Percentiles rank a stretch among this genome's conserved stretches.
Conservation (phyloP, 148 eudicot species). For the Cornus kousa region DNA sequence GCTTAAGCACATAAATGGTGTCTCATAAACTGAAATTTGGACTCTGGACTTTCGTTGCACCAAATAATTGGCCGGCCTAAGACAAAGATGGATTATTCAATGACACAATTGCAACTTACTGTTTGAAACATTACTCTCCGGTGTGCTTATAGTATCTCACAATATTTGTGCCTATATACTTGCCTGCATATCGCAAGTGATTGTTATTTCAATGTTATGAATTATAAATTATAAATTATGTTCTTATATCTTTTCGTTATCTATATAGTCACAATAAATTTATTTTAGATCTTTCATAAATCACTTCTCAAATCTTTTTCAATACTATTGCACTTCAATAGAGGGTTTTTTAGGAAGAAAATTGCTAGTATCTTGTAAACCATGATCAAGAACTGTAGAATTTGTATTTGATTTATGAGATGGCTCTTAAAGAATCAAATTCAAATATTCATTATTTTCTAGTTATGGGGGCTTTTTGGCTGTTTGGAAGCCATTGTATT, state of each 20-base stretch:
- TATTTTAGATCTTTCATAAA: neutral
- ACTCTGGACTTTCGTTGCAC: neutral
- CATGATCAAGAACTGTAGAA: neutral
- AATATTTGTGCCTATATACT: neutral
- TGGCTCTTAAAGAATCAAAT: neutral
- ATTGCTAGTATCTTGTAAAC: neutral
- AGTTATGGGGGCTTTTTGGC: neutral
- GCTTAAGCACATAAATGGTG: too few species aligned
- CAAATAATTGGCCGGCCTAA: too few species aligned
- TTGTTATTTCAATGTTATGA: neutral
- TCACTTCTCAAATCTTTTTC: too few species aligned
- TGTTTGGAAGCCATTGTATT: neutral
- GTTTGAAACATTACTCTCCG: too few species aligned
- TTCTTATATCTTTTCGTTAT: too few species aligned
- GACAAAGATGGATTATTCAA: too few species aligned
- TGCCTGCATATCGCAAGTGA: neutral
- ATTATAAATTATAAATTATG: too few species aligned
- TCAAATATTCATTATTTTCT: neutral
- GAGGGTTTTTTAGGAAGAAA: too few species aligned
- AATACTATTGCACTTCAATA: too few species aligned
- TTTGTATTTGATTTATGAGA: neutral
- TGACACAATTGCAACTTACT: neutral
- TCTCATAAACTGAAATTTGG: too few species aligned
- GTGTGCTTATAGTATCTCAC: neutral
- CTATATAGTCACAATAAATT: neutral